A percentile compares a stretch with the other conserved stretches of the same genome.
Evolutionary conservation across 2,329 filamentous ascomycete genomes (phyloP).

Genomic region (Saccharata proteae): DNA sequence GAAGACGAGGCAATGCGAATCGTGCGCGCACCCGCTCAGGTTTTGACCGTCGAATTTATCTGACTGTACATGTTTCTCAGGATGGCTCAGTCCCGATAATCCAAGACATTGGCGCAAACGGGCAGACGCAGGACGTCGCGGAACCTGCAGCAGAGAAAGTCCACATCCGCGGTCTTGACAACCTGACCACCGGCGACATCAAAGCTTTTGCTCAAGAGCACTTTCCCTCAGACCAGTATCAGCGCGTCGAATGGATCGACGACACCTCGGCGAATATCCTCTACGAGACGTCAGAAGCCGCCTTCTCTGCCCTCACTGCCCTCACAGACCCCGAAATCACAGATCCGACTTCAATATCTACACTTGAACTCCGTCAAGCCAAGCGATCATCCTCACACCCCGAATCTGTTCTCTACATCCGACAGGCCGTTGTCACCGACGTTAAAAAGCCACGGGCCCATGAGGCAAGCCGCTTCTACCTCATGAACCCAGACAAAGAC

Average conservation of each 20-base stretch:
- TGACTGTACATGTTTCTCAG: slow-evolving; percentile 3
- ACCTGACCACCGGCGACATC: slow-evolving; percentile 69
- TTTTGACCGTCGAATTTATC: slow-evolving; percentile 1
- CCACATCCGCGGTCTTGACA: slow-evolving; percentile 74
- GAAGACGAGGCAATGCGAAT: slow-evolving; percentile 14
- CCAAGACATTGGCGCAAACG: background rate
- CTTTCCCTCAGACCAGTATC: slow-evolving; percentile 43
- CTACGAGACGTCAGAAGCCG: slow-evolving; percentile 48
- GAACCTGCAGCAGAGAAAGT: slow-evolving; percentile 48
- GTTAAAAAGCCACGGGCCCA: slow-evolving; percentile 70
- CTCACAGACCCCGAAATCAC: slow-evolving; percentile 39
- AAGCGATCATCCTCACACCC: slow-evolving; percentile 58
- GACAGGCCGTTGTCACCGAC: slow-evolving; percentile 63
- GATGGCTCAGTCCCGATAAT: background rate
- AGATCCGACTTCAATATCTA: slow-evolving; percentile 36
- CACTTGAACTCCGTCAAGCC: slow-evolving; percentile 54
- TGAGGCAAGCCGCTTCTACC: slow-evolving; percentile 77
- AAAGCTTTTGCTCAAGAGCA: slow-evolving; percentile 61
- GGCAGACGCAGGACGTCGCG: slow-evolving; percentile 2
- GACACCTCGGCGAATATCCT: slow-evolving; percentile 82
- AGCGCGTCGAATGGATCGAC: slow-evolving; percentile 84
- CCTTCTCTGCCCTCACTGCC: slow-evolving; percentile 40
- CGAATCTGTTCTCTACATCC: slow-evolving; percentile 56
- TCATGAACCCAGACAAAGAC: slow-evolving; percentile 81
- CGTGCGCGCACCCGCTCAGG: slow-evolving; percentile 11